Evolutionary conservation across 179 eudicot genomes (phyloP), one percentile per base, ranked within the genome.

Genomic region (Spinacia oleracea): DNA sequence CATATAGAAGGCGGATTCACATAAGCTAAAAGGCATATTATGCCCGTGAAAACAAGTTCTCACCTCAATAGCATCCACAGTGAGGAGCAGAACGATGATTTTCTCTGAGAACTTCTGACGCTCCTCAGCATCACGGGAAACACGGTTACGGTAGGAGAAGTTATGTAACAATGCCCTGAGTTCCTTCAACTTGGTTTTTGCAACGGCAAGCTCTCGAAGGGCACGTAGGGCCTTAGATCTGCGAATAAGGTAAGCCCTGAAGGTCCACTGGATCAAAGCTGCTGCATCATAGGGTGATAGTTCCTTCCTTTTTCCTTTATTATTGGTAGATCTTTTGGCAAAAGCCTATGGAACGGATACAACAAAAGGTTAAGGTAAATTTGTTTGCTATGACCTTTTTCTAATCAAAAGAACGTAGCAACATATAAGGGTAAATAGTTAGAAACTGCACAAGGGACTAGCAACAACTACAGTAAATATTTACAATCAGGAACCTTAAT

Each of bases 41-140:
- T 53, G 55, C 29, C 9, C 46, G 51, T 32, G 58, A 81, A n/a
- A 29, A 65, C 25, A 14, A 72, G 60, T 48, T 25, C 58, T 73
- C 83, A 91, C 98, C 98, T 95, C 97, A 64, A 95, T 91, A 81
- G 86, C 87, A 79, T 95, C 98, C 59, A 93, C 97, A 80, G 98
- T 95, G 75, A 95, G 93, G 70, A 95, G 97, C 77, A 95, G 84
- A 66, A 93, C 98, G 81, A 95, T 93, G 78, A 95, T 84, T 88
- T 75, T 93, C 85, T 95, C 97, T 1, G 97, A 75, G 77, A 93
- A 95, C 79, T 83, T 93, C 83, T 95, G 97, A 50, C 90, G 90
- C 83, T 95, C 97, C 91, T 89, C 97, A 38, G 93, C 91, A 75
- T 91, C 93, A 81, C 88, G 90, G 35, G 90, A 63, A 34, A 95